Evolutionary conservation across 2,329 filamentous ascomycete genomes (phyloP), one percentile per base, ranked within the genome.

Genomic region (Xylaria hypoxylon): DNA sequence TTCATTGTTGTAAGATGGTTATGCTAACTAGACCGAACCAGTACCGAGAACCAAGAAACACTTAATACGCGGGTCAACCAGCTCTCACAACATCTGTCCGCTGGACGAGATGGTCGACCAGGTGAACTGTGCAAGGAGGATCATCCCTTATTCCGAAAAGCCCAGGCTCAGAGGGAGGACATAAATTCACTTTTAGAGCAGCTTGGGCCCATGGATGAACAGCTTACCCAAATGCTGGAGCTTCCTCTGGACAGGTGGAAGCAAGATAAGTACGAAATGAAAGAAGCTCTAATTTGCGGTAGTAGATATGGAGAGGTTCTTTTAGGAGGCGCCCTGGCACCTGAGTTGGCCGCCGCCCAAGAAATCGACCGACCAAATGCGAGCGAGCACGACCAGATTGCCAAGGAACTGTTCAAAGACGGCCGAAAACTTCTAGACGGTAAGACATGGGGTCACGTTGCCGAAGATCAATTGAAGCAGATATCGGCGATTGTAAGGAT

Each of bases 221-320:
- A 69, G 35, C 69, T 75, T 13, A 67, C 64, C 7, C 65, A 72
- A 5, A 71, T 73, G 28, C 40, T 77, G 26, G 67, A 71, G 3
- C 67, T 75, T 6, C 76, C 76, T 2, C 68, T 68, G 13, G 69
- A 70, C 22, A 70, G 55, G 31, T 80, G 78, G 79, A 72, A 76
- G 61, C 68, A 77, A 55, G 79, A 81, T 61, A 75, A 75, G 42
- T 62, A 74, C 35, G 73, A 77, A 10, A 72, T 78, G 40, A 74
- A 73, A 51, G 74, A 76, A 15, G 50, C 80, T 38, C 68, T 81
- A 17, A 62, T 64, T 6, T 75, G 70, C 38, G 77, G 78, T n/a
- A 74, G 70, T 28, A 65, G 75, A 62, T 71, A 79, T 35, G 79
- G 78, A 40, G 75, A 78, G 66, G 72, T 72, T 26, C 70, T 77